Conservation (phyloP, 2,329 filamentous ascomycete genomes). For the Elsinoe fawcettii region DNA sequence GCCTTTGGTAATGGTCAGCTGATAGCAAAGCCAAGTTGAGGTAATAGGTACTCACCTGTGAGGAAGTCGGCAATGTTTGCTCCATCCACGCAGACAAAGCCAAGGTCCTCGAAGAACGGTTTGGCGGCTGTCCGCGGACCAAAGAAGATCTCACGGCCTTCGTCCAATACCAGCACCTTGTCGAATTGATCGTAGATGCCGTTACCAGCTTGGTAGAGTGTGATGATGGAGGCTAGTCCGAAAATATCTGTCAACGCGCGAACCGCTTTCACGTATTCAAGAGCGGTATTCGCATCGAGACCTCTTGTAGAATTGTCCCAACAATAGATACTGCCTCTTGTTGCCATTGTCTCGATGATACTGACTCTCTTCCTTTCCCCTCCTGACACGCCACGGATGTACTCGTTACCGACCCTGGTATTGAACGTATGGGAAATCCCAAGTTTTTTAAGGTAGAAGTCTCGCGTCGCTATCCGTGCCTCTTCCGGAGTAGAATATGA, state of each 20-base stretch:
- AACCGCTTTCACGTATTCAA: constrained; percentile 52
- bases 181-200: constrained; percentile 61
- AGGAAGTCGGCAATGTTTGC: constrained; percentile 60
- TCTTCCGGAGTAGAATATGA: too few species aligned
- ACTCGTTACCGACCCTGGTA: too few species aligned
- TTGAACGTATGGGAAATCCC: too few species aligned
- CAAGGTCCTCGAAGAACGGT: constrained; percentile 57
- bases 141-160: constrained; percentile 59
- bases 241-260: constrained; percentile 56
- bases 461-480: too few species aligned
- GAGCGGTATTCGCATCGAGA: constrained; percentile 57
- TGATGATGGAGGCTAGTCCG: constrained; percentile 54
- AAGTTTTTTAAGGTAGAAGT: too few species aligned
- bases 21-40: too few species aligned
- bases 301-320: constrained; percentile 63
- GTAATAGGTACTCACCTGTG: constrained; percentile 54
- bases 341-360: too few species aligned
- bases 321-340: too few species aligned
- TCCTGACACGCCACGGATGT: too few species aligned
- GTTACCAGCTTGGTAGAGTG: constrained; percentile 62
- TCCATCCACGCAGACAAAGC: constrained; percentile 55
- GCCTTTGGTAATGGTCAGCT: too few species aligned
- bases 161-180: constrained; percentile 60
- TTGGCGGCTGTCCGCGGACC: constrained; percentile 51
- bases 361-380: too few species aligned